These are phyloP conservation scores for Meyerozyma sp. DNA, from an alignment of 1,139 yeast genomes.

Conservation along the genomic window DNA sequence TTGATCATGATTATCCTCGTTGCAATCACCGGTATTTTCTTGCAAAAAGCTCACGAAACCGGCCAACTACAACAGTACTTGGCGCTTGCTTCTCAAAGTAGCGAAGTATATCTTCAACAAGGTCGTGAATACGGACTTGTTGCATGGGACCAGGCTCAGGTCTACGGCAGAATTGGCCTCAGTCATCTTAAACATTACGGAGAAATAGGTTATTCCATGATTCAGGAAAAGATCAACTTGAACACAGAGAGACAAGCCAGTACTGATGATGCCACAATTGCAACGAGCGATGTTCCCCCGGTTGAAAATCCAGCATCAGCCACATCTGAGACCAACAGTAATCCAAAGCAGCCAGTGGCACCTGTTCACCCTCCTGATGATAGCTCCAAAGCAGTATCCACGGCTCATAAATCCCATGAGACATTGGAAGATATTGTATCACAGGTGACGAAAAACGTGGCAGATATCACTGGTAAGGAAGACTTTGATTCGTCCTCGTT, in stretches of 20 bases:
- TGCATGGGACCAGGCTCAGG: constrained; percentile 13
- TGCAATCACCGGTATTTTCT: constrained; percentile 39
- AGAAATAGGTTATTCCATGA: background rate
- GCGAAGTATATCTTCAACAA: constrained; percentile 8
- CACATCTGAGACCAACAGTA: constrained; percentile 2
- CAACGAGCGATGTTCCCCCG: constrained; percentile 7
- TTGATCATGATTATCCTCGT: constrained; percentile 42
- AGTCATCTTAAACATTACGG: constrained; percentile 24
- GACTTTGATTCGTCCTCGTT: constrained; percentile 17
- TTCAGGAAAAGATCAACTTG: constrained; percentile 11
- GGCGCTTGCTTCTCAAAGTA: constrained; percentile 15
- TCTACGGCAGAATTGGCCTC: constrained; percentile 17
- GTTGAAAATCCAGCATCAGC: constrained; percentile 20
- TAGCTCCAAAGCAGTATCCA: constrained; percentile 1
- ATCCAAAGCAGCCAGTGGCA: background rate
- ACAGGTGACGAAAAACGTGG: constrained; percentile 13
- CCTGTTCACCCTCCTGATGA: background rate
- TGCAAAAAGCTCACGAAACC: constrained; percentile 34
- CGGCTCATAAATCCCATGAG: constrained; percentile 2
- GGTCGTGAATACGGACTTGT: constrained; percentile 25
- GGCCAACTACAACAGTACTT: constrained; percentile 28
- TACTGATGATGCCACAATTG: constrained; percentile 23
- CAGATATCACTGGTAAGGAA: constrained; percentile 10
- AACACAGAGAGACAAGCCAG: constrained; percentile 33
- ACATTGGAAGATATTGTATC: constrained; percentile 3